phyloP scores from a whole-genome alignment of 2,329 filamentous ascomycete species.

The Diplodia seriata region DNA sequence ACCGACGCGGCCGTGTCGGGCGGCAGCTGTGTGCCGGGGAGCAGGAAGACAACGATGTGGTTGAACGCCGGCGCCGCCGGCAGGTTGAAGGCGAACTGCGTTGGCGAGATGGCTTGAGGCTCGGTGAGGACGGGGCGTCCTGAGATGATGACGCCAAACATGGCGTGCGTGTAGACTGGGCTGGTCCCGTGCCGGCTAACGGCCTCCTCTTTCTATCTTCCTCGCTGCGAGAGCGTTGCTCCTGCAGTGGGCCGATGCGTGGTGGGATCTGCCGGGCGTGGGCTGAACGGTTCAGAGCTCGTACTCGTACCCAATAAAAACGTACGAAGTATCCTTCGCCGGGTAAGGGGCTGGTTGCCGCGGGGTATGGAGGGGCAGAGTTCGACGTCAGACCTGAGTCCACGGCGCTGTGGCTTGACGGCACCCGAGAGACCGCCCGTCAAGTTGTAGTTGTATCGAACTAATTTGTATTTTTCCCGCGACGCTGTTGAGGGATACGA shows the following conservation, averaged over 20 bases:
- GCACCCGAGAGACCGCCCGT: background rate
- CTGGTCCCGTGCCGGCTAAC: too few species aligned
- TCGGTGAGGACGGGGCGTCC: slow-evolving; percentile 66
- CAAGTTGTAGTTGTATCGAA: background rate
- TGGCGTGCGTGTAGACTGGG: slow-evolving; percentile 38
- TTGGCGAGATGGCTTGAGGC: slow-evolving; percentile 61
- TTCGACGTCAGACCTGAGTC: slow-evolving; percentile 8
- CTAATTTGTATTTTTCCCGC: background rate
- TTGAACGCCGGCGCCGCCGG: slow-evolving; percentile 65
- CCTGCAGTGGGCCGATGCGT: too few species aligned
- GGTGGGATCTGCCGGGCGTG: too few species aligned
- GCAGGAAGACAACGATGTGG: slow-evolving; percentile 87
- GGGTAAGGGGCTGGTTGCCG: slow-evolving; percentile 3
- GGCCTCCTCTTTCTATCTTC: slow-evolving; percentile 14
- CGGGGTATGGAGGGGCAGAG: slow-evolving; percentile 12
- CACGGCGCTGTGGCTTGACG: slow-evolving; percentile 2
- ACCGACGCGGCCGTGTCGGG: slow-evolving; percentile 83
- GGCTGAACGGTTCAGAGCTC: too few species aligned
- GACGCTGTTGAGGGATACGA: background rate
- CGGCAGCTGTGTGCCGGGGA: slow-evolving; percentile 78
- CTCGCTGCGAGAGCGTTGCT: too few species aligned
- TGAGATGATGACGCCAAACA: slow-evolving; percentile 69
- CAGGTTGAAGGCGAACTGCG: slow-evolving; percentile 73
- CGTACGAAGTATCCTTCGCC: background rate
- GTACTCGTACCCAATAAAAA: background rate